Percentiles rank a stretch among this genome's conserved stretches.
Conservation (phyloP, 495 filamentous ascomycete genomes). For the Trichoderma virens region DNA sequence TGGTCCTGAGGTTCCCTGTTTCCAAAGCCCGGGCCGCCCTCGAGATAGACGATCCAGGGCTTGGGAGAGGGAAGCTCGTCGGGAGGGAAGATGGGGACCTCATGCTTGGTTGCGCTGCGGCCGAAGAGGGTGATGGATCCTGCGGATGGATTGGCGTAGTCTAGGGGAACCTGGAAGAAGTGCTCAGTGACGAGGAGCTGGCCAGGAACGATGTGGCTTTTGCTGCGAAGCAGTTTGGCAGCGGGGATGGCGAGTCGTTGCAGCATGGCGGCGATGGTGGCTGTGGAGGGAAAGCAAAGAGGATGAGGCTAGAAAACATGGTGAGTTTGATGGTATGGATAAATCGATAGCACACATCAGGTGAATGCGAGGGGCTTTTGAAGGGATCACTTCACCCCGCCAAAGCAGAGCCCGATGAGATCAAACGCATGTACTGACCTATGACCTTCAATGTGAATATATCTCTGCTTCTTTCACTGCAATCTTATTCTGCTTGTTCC, state of each 20-base stretch:
- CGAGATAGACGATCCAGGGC: conserved; percentile 51
- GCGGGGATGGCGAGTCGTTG: conserved; percentile 5
- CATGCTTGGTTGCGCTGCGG: conserved; percentile 57
- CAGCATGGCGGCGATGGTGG: neutral
- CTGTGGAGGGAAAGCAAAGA: neutral
- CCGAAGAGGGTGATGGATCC: conserved; percentile 66
- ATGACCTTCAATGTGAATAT: no score
- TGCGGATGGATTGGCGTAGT: conserved; percentile 57
- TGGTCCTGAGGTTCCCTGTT: conserved; percentile 65
- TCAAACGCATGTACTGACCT: no score
- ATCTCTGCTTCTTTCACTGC: no score
- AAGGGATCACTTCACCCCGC: no score
- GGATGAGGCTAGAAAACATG: neutral
- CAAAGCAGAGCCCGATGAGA: no score
- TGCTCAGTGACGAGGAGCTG: conserved; percentile 70
- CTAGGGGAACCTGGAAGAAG: conserved; percentile 76
- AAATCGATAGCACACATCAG: no score
- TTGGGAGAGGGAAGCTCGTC: conserved; percentile 33
- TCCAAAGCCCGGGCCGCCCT: conserved; percentile 74
- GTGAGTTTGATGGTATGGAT: no score
- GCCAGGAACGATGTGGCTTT: conserved; percentile 44
- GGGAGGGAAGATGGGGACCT: conserved; percentile 47
- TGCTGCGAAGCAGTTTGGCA: conserved; percentile 14
- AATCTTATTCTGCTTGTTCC: no score
- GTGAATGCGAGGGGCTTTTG: no score